phyloP scores from a whole-genome alignment of 495 filamentous ascomycete species.

The Diplogelasinospora grovesii region DNA sequence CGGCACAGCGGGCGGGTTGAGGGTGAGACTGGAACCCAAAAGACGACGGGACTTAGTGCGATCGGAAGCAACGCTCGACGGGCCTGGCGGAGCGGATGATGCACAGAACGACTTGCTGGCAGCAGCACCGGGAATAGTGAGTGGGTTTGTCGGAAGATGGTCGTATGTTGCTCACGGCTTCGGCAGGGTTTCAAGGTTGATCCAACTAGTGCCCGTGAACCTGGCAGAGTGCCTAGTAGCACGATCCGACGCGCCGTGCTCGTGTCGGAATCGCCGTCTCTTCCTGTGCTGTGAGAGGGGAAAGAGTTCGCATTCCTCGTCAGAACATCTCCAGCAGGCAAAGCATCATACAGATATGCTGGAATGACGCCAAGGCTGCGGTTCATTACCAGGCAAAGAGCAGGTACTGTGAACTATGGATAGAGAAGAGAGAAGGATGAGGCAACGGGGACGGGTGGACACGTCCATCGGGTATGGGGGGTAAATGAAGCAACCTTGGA shows the following conservation, averaged over 20 bases:
- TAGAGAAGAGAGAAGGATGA: conserved; percentile 6
- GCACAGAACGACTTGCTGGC: conserved; percentile 23
- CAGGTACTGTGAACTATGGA: not conserved
- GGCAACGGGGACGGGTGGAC: conserved; percentile 15
- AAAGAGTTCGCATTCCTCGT: too few species aligned
- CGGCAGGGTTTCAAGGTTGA: conserved; percentile 10
- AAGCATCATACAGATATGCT: not conserved
- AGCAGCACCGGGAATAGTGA: conserved; percentile 23
- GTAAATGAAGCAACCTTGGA: conserved; percentile 4
- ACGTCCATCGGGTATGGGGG: conserved; percentile 22
- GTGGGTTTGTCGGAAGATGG: conserved; percentile 25
- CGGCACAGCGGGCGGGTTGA: conserved; percentile 13
- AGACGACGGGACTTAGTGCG: conserved; percentile 12
- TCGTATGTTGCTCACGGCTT: conserved; percentile 9
- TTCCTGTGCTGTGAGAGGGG: too few species aligned
- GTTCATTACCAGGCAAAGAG: not conserved
- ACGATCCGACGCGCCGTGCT: conserved; percentile 26
- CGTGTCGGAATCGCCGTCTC: conserved; percentile 9
- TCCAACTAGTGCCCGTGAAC: conserved; percentile 14
- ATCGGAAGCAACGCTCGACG: conserved; percentile 22
- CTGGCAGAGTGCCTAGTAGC: conserved; percentile 22
- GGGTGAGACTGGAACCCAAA: conserved; percentile 5
- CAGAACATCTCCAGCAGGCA: not conserved
- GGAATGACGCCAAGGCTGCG: not conserved
- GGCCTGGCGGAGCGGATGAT: conserved; percentile 27